Conservation (phyloP, 768 basidiomycete genomes). For the Boletus subcaerulescens region DNA sequence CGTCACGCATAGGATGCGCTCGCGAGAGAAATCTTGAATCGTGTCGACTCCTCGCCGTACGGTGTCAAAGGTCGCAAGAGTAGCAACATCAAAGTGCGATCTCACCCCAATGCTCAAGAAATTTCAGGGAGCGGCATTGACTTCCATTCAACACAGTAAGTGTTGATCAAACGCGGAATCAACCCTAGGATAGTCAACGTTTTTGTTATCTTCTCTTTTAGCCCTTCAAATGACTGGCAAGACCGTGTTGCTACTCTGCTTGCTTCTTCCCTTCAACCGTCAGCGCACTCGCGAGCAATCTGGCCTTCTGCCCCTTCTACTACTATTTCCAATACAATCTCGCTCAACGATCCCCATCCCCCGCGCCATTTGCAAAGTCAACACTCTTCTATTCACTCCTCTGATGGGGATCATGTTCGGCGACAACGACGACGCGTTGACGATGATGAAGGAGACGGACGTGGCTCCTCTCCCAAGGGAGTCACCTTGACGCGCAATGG, state of each 20-base stretch:
- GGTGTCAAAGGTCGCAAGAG: constrained; percentile 68
- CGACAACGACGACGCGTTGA: constrained; percentile 51
- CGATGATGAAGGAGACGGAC: constrained; percentile 7
- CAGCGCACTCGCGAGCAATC: background rate
- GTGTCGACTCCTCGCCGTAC: constrained; percentile 80
- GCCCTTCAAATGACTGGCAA: constrained; percentile 85
- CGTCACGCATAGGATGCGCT: constrained; percentile 57
- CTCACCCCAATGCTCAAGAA: constrained; percentile 21
- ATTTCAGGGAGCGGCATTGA: constrained; percentile 30
- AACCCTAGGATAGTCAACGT: background rate
- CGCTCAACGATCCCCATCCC: constrained; percentile 13
- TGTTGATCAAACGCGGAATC: constrained; percentile 2
- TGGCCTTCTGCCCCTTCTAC: background rate
- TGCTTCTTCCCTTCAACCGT: constrained; percentile 19
- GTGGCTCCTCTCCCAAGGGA: constrained; percentile 7
- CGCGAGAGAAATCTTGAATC: constrained; percentile 74
- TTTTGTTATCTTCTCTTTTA: constrained; percentile 28
- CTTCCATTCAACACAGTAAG: constrained; percentile 63
- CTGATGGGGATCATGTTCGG: constrained; percentile 35
- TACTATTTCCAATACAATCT: constrained; percentile 3
- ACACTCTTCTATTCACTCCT: constrained; percentile 10
- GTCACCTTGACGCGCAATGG: constrained; percentile 6
- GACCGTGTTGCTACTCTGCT: constrained; percentile 48
- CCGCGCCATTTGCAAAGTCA: constrained; percentile 5
- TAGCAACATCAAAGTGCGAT: constrained; percentile 32